Percentiles rank a stretch among this genome's conserved stretches.
These are phyloP conservation scores for Dothiorella sarmentorum DNA, from an alignment of 2,329 filamentous ascomycete species.

Conservation along the genomic window DNA sequence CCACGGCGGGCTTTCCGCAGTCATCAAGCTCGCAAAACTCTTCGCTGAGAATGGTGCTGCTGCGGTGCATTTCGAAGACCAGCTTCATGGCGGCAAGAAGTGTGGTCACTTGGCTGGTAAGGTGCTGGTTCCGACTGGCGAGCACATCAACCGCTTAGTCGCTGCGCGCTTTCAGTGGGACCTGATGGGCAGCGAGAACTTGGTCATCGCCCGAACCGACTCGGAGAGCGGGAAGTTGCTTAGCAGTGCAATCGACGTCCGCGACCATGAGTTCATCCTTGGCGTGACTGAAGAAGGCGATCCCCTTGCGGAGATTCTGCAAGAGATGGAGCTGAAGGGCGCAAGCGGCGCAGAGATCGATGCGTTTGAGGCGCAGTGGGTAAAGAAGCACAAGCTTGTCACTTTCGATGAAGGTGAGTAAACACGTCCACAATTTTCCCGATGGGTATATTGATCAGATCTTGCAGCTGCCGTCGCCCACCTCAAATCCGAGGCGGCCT, in stretches of 20 bases:
- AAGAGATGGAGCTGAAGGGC: slow-evolving; percentile 81
- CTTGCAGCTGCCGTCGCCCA: slow-evolving; percentile 67
- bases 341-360: slow-evolving; percentile 79
- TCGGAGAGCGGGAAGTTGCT: slow-evolving; percentile 90
- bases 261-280: slow-evolving; percentile 95
- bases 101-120: slow-evolving; percentile 96
- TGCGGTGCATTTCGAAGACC: slow-evolving; percentile 95
- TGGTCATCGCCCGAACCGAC: slow-evolving; percentile 92
- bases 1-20: slow-evolving; percentile 86
- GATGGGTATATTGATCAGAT: not conserved
- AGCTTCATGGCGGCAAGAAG: slow-evolving; percentile 97
- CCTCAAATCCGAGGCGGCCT: slow-evolving; percentile 62
- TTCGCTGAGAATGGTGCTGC: slow-evolving; percentile 97
- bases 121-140: slow-evolving; percentile 86
- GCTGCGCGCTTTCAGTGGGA: slow-evolving; percentile 97
- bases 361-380: slow-evolving; percentile 80
- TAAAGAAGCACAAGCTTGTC: slow-evolving; percentile 77
- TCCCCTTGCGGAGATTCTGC: slow-evolving; percentile 82
- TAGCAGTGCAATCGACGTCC: slow-evolving; percentile 84
- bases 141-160: slow-evolving; percentile 93
- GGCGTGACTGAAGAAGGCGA: slow-evolving; percentile 76
- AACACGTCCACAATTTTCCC: too few species aligned
- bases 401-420: slow-evolving; percentile 76
- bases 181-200: slow-evolving; percentile 91
- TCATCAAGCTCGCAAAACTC: slow-evolving; percentile 93